These are phyloP conservation scores for Prunus yedoensis DNA, from an alignment of 331 rosid genomes.

Conservation along the genomic window DNA sequence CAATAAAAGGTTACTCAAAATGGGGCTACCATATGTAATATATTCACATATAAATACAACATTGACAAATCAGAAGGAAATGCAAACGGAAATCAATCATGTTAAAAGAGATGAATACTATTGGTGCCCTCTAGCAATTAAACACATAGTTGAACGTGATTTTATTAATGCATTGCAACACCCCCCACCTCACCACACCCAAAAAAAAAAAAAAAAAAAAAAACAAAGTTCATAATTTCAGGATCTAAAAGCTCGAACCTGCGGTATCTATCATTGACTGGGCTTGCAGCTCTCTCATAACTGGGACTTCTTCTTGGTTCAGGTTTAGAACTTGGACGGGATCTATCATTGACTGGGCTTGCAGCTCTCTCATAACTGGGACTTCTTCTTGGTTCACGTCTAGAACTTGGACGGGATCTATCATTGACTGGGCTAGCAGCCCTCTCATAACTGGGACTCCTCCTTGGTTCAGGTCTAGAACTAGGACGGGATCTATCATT, in stretches of 20 bases:
- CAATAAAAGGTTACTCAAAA: constrained; percentile 3
- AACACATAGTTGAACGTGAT: background rate
- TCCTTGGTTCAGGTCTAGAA: constrained; percentile 64
- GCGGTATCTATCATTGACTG: constrained; percentile 61
- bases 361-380: constrained; percentile 58
- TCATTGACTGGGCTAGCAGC: constrained; percentile 65
- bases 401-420: constrained; percentile 63
- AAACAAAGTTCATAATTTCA: background rate
- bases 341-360: constrained; percentile 69
- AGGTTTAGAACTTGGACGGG: constrained; percentile 58
- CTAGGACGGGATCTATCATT: constrained; percentile 61
- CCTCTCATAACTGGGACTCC: constrained; percentile 67
- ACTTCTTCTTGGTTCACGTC: constrained; percentile 63
- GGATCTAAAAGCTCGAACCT: constrained; percentile 38
- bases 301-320: constrained; percentile 69
- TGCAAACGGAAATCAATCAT: background rate
- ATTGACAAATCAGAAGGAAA: background rate
- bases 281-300: constrained; percentile 66
- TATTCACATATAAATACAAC: background rate
- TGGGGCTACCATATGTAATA: background rate
- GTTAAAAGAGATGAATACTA: background rate
- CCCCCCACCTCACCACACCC: background rate
- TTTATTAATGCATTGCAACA: background rate
- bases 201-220: background rate
- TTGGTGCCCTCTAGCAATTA: background rate